Evolutionary conservation across 2,329 filamentous ascomycete genomes (phyloP).

Genomic region (Stemphylium vesicarium): DNA sequence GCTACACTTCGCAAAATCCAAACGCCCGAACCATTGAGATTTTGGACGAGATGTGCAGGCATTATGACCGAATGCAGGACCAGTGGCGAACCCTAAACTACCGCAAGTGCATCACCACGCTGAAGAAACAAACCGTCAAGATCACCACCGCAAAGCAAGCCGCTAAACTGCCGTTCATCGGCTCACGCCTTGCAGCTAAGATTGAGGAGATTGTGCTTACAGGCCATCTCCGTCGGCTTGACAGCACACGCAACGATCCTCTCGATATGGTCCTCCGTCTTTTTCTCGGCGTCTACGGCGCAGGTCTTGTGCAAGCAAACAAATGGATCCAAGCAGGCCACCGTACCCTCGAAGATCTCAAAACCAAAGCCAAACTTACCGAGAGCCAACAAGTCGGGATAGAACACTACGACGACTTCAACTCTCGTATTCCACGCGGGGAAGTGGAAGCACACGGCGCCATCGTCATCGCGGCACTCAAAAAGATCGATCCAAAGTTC

Average conservation of each 20-base stretch:
- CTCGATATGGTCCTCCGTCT: slow-evolving; percentile 68
- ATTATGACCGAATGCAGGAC: slow-evolving; percentile 78
- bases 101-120: slow-evolving; percentile 74
- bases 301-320: slow-evolving; percentile 71
- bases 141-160: slow-evolving; percentile 76
- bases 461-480: slow-evolving; percentile 66
- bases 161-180: slow-evolving; percentile 69
- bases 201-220: slow-evolving; percentile 89
- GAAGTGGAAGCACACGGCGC: slow-evolving; percentile 75
- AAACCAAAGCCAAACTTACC: slow-evolving; percentile 66
- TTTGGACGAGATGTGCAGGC: slow-evolving; percentile 77
- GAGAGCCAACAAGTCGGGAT: slow-evolving; percentile 76
- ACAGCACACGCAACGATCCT: slow-evolving; percentile 72
- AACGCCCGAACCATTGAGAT: slow-evolving; percentile 79
- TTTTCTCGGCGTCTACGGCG: slow-evolving; percentile 82
- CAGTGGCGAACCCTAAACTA: slow-evolving; percentile 79
- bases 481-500: slow-evolving; percentile 66
- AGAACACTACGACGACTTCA: slow-evolving; percentile 80
- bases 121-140: slow-evolving; percentile 69
- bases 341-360: slow-evolving; percentile 75
- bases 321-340: slow-evolving; percentile 80
- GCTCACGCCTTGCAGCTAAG: slow-evolving; percentile 75
- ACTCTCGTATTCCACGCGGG: slow-evolving; percentile 74
- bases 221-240: slow-evolving; percentile 72
- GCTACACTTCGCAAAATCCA: slow-evolving; percentile 62